A percentile compares a stretch with the other conserved stretches of the same genome.
These are phyloP conservation scores for Oryza punctata DNA, from an alignment of 176 grass and related monocot genomes.

Conservation along the genomic window DNA sequence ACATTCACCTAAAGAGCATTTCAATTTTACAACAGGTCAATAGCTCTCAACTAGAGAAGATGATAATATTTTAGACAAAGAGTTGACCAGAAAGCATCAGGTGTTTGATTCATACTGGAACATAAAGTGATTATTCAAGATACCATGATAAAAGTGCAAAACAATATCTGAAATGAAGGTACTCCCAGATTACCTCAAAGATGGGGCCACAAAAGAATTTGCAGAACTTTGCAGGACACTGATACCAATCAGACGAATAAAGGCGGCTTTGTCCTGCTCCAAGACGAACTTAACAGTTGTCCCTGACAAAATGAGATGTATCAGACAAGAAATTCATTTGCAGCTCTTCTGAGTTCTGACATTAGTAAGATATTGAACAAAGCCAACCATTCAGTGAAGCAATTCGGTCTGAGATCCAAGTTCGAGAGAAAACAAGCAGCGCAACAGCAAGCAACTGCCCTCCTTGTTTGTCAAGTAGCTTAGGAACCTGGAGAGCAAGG, in stretches of 20 bases:
- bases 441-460: constrained; percentile 86
- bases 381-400: constrained; percentile 89
- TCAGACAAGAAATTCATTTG: constrained; percentile 46
- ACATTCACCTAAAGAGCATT: constrained; percentile 21
- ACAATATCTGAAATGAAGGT: constrained; percentile 1
- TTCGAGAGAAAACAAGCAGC: constrained; percentile 92
- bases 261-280: constrained; percentile 93
- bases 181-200: constrained; percentile 64
- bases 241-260: constrained; percentile 85
- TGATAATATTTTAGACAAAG: not conserved
- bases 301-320: constrained; percentile 57
- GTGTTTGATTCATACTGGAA: constrained; percentile 1
- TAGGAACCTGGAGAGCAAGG: constrained; percentile 69
- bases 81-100: not conserved
- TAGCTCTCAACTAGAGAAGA: not conserved
- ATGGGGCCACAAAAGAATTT: constrained; percentile 95
- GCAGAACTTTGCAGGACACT: constrained; percentile 97
- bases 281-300: constrained; percentile 98
- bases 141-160: constrained; percentile 9
- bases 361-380: constrained; percentile 26
- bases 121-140: constrained; percentile 11
- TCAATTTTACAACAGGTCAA: constrained; percentile 19
- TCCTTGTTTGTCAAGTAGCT: constrained; percentile 93
- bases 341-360: constrained; percentile 15
- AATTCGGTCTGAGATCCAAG: constrained; percentile 97